These are phyloP conservation scores for Barnettozyma sucrosica DNA, from an alignment of 805 yeast genomes.

Conservation along the genomic window DNA sequence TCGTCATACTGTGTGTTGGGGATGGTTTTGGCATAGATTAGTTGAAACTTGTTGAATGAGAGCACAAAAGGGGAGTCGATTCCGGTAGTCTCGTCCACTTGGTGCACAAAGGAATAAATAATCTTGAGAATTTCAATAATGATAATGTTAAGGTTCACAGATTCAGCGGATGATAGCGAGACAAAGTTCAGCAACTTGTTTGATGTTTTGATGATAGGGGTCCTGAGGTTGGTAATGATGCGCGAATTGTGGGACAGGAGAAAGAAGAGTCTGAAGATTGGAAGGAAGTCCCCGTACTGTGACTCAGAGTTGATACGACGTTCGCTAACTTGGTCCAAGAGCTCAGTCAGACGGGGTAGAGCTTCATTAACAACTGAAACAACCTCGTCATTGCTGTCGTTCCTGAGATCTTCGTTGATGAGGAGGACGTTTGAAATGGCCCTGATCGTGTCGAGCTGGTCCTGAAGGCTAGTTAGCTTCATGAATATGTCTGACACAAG, in stretches of 20 bases:
- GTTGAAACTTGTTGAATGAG: slow-evolving; percentile 25
- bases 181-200: slow-evolving; percentile 24
- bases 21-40: slow-evolving; percentile 14
- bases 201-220: slow-evolving; percentile 17
- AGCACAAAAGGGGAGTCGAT: slow-evolving; percentile 25
- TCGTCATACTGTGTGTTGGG: slow-evolving; percentile 20
- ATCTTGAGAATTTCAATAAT: slow-evolving; percentile 26
- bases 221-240: slow-evolving; percentile 10
- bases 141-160: slow-evolving; percentile 18
- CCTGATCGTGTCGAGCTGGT: slow-evolving; percentile 19
- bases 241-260: slow-evolving; percentile 17
- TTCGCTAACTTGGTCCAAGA: slow-evolving; percentile 23
- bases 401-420: slow-evolving; percentile 15
- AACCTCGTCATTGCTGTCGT: not conserved
- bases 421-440: slow-evolving; percentile 20
- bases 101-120: slow-evolving; percentile 22
- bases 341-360: slow-evolving; percentile 12
- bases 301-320: slow-evolving; percentile 22
- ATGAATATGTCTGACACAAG: slow-evolving; percentile 11
- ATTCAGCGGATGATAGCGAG: slow-evolving; percentile 18
- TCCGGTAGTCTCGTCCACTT: slow-evolving; percentile 20
- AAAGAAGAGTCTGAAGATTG: slow-evolving; percentile 24
- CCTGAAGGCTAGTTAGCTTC: slow-evolving; percentile 5
- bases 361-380: not conserved
- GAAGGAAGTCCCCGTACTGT: slow-evolving; percentile 21